Conservation (phyloP, 208 protist species). For the Vickermania ingenoplastis region DNA sequence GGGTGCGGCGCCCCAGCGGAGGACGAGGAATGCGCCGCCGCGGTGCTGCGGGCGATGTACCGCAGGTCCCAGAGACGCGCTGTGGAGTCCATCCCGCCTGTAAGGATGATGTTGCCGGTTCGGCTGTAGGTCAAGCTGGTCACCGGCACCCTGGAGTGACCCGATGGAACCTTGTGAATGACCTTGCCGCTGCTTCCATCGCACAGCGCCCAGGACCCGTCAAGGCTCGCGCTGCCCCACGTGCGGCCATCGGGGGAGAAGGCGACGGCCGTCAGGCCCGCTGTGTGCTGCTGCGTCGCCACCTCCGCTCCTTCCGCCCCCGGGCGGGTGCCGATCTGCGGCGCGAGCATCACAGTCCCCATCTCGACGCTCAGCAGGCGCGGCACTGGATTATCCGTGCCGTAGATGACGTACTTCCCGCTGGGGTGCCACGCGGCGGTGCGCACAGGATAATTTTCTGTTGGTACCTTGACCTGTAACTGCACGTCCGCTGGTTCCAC, state of each 20-base stretch:
- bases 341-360: constrained; percentile 42
- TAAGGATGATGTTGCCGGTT: constrained; percentile 68
- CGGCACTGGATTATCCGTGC: constrained; percentile 57
- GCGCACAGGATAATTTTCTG: constrained; percentile 61
- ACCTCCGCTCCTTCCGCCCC: background rate
- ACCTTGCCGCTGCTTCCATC: constrained; percentile 65
- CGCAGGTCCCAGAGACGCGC: constrained; percentile 79
- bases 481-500: constrained; percentile 38
- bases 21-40: background rate
- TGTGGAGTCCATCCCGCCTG: constrained; percentile 73
- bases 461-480: constrained; percentile 29
- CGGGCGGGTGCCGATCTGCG: constrained; percentile 7
- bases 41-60: constrained; percentile 8
- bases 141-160: constrained; percentile 63
- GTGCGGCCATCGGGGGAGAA: constrained; percentile 55
- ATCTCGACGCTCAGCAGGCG: constrained; percentile 65
- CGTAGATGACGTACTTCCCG: constrained; percentile 73
- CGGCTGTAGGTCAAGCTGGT: constrained; percentile 77
- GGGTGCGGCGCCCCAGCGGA: constrained; percentile 7
- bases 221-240: constrained; percentile 50
- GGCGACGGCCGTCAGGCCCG: constrained; percentile 42
- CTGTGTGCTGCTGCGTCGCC: constrained; percentile 35
- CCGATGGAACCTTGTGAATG: constrained; percentile 39
- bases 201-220: constrained; percentile 68
- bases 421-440: constrained; percentile 60